Evolutionary conservation across 139 green algal genomes (phyloP), one percentile per base, ranked within the genome.

Genomic region (Chlamydomonas asymmetrica): DNA sequence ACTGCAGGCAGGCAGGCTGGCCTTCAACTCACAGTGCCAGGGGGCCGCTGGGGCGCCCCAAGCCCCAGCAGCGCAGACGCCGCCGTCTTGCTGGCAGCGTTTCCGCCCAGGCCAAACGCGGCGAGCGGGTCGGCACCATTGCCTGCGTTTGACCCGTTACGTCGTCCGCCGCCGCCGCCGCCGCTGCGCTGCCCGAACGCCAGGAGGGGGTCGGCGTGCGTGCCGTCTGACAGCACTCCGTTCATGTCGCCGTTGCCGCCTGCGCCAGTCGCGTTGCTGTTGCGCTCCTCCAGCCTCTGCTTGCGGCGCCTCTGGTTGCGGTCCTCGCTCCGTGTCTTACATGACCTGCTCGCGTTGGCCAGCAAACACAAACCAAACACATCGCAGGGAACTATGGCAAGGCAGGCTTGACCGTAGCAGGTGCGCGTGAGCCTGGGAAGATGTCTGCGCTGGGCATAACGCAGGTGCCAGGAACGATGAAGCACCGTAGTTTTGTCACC

Each of bases 301-400:
- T 77, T 77, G 20, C 71, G 71, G 41, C 71, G 59, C 23, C 71
- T 57, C 31, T 70, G 41, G 59, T 77, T 77, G 59, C 71, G 71
- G 31, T 77, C 71, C 71, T 77, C 71, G 41, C 56, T 69, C 9
- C 71, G 59, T 5, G 59, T 23, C 59, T 77, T 77, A 32, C 71
- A 77, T 41, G 59, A 70, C 71, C 71, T 77, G 71, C 9, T 2
- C 2, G 27, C 39, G n/a, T n/a, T n/a, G n/a, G n/a, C n/a, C n/a
- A n/a, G n/a, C n/a, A n/a, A n/a, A n/a, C n/a, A n/a, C n/a, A n/a
- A n/a, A n/a, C n/a, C n/a, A n/a, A n/a, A n/a, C n/a, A n/a, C n/a
- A n/a, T n/a, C n/a, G 39, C 6, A 8, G 39, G 63, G 39, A 25
- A 27, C 16, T 2, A 5, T 23, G 31, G 39, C 37, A 52, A 29